Base-by-base conservation (phyloP, 140 eudicot species). In the Bidens hawaiensis region DNA sequence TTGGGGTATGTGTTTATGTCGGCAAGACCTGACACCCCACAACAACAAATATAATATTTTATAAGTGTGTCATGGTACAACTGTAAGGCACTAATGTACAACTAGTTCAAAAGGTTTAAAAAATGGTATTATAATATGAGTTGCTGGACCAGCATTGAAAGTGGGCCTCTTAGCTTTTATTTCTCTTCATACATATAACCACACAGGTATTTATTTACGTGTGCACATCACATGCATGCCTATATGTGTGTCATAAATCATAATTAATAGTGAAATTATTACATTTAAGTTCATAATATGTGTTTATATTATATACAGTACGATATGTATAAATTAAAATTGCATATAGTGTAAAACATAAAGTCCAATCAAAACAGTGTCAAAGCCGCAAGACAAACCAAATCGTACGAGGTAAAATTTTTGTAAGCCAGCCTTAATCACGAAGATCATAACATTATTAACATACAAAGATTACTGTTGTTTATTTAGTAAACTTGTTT, bases 141-240 rank as follows among this genome's bases (percentile, higher is more conserved):
- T 53, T 53, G 60, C 26, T 49, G 56, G 15, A 12, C 17, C 56
- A 9, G 28, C 27, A 30, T 52, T 52, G 5, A 26, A 26, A 53
- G 60, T 26, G 60, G 38, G 13, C 60, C 60, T 53, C 12, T 52
- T 24, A 13, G 17, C 11, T 53, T 50, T 53, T 53, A 51, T 51
- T 13, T 23, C 11, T 51, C 31, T 13, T 51, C 33, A 24, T 23
- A 46, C 52, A 17, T 6, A 46, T 38, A 38, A 38, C 45, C 45
- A 38, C 3, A 38, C 13, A 12, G 4, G 45, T 38, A 38, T 10
- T 38, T 36, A 11, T 45, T 15, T 17, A 45, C 13, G 17, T 51
- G 21, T 53, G 21, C 34, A 13, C 59, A 16, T 12, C 52, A 46
- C 24, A 52, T 52, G 59, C 59, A 52, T 19, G 19, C 11, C 18